phyloP scores from a whole-genome alignment of 202 grass and related monocot species.

The Saccharum hybrid region DNA sequence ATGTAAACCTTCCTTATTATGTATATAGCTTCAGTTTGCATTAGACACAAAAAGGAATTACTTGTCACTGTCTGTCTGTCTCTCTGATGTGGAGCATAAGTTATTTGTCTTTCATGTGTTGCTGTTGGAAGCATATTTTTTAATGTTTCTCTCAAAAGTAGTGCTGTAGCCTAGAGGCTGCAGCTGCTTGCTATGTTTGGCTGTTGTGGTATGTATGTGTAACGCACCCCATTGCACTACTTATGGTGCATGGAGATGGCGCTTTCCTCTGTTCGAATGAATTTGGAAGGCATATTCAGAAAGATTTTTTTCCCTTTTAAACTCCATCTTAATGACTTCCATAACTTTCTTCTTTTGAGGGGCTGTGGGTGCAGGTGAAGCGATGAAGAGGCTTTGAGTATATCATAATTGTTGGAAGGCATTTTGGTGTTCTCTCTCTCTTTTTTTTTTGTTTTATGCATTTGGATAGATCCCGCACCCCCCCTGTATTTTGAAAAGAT shows the following conservation, averaged over 20 bases:
- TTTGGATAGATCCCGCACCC: too few species aligned
- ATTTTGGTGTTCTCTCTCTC: not conserved
- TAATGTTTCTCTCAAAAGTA: not conserved
- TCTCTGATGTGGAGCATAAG: not conserved
- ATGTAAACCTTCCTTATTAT: constrained; percentile 31
- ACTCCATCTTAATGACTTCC: constrained; percentile 10
- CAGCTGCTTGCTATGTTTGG: not conserved
- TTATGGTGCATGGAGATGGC: not conserved
- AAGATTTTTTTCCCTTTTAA: not conserved
- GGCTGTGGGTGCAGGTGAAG: not conserved
- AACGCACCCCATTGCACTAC: not conserved
- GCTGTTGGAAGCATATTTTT: constrained; percentile 33
- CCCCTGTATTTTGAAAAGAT: not conserved
- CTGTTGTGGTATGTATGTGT: not conserved
- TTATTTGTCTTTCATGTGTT: constrained; percentile 1
- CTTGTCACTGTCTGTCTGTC: not conserved
- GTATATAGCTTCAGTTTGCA: constrained; percentile 15
- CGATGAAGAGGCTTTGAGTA: not conserved
- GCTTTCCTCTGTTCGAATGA: not conserved
- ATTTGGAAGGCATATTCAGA: not conserved
- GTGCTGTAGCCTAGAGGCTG: not conserved
- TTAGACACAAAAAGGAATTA: not conserved
- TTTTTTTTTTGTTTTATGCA: not conserved
- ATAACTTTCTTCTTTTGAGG: not conserved
- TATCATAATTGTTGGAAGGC: not conserved